These are phyloP conservation scores for Aspergillus campestris DNA, from an alignment of 495 filamentous ascomycete genomes.

Conservation along the genomic window DNA sequence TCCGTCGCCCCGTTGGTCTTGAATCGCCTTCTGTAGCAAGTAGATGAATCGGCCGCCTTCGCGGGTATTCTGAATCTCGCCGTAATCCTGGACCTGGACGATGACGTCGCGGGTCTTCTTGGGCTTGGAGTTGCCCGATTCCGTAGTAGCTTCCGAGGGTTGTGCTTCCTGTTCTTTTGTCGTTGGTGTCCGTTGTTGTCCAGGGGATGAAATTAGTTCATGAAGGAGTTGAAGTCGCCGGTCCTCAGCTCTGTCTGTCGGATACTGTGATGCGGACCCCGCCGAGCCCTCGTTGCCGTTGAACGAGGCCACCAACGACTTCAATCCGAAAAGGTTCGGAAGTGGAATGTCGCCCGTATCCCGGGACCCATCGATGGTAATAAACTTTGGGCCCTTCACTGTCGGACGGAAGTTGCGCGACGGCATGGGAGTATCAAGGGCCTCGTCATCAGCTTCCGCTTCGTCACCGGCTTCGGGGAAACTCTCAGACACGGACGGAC, in stretches of 20 bases:
- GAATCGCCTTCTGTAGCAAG: slow-evolving; percentile 61
- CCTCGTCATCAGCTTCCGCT: slow-evolving; percentile 34
- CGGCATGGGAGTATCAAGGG: slow-evolving; percentile 18
- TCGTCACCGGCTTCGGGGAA: slow-evolving; percentile 29
- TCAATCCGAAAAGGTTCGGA: slow-evolving; percentile 27
- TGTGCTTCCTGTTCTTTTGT: background rate
- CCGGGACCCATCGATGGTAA: slow-evolving; percentile 30
- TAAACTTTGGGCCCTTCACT: slow-evolving; percentile 23
- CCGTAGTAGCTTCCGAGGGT: slow-evolving; percentile 3
- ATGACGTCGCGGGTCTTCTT: slow-evolving; percentile 43
- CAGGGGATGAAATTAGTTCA: slow-evolving; percentile 24
- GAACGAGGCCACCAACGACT: slow-evolving; percentile 31
- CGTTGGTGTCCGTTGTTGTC: slow-evolving; percentile 1
- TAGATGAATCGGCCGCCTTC: slow-evolving; percentile 55
- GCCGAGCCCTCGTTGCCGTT: slow-evolving; percentile 21
- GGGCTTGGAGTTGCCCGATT: slow-evolving; percentile 9
- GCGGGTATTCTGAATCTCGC: slow-evolving; percentile 55
- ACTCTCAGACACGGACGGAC: slow-evolving; percentile 16
- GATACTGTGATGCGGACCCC: slow-evolving; percentile 5
- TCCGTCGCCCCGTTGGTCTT: slow-evolving; percentile 58
- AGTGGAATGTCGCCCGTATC: slow-evolving; percentile 28
- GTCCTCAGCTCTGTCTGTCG: slow-evolving; percentile 15
- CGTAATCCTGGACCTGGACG: slow-evolving; percentile 73
- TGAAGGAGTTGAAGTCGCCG: slow-evolving; percentile 31
- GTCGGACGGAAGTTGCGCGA: slow-evolving; percentile 15